Percentiles rank a stretch among this genome's conserved stretches.
Evolutionary conservation across 352 stramenopile species (phyloP).

Genomic region (Phytophthora podocarpi): DNA sequence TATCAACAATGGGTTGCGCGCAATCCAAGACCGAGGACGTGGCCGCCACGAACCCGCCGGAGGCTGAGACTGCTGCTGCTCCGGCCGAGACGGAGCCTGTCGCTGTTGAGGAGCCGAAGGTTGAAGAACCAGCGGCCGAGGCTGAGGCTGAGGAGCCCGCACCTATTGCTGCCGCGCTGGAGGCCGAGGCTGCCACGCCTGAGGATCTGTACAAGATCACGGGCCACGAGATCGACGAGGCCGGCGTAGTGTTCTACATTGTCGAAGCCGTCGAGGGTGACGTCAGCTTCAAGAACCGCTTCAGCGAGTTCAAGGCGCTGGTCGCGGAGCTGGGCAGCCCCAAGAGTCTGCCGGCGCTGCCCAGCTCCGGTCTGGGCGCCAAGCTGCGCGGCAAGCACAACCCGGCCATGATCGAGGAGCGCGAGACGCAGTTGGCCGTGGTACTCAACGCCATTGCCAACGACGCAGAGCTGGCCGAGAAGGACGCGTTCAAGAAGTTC

Average conservation of each 20-base stretch:
- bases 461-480: conserved; percentile 45
- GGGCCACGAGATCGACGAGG: conserved; percentile 64
- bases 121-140: too few relatives aligned
- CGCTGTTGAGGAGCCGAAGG: conserved; percentile 5
- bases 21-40: conserved; percentile 73
- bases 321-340: conserved; percentile 45
- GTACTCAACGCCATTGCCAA: conserved; percentile 77
- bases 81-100: conserved; percentile 1
- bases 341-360: conserved; percentile 55
- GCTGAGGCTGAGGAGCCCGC: conserved; percentile 3
- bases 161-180: conserved; percentile 15
- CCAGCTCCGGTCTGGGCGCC: conserved; percentile 46
- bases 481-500: conserved; percentile 67
- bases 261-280: conserved; percentile 49
- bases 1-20: conserved; percentile 59
- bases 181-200: conserved; percentile 10
- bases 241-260: conserved; percentile 75
- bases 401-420: conserved; percentile 59
- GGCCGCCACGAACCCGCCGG: conserved; percentile 15
- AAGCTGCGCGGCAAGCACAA: conserved; percentile 70
- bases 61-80: conserved; percentile 2
- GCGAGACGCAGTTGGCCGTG: conserved; percentile 59
- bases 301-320: conserved; percentile 83
- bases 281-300: conserved; percentile 66
- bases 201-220: conserved; percentile 45